A percentile compares a stretch with the other conserved stretches of the same genome.
These are phyloP conservation scores for Zea mays DNA, from an alignment of 176 grass and related monocot genomes.

Conservation along the genomic window DNA sequence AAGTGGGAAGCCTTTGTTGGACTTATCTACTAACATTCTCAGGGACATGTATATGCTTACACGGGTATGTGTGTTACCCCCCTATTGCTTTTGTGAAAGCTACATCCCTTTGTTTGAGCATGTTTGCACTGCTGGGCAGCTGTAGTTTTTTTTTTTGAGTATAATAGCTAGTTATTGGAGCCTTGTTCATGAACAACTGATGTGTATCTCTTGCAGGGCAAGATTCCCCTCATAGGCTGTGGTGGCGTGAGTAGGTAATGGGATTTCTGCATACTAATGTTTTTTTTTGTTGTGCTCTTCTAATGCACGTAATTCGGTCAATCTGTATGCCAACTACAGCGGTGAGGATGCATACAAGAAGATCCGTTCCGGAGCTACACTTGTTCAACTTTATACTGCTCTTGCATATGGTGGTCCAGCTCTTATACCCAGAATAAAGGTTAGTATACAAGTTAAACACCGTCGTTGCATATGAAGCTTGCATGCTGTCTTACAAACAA, in stretches of 20 bases:
- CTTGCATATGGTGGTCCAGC: conserved; percentile 89
- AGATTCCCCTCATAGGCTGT: conserved; percentile 86
- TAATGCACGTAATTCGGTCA: conserved; percentile 28
- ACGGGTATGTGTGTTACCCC: conserved; percentile 46
- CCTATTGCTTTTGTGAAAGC: conserved; percentile 22
- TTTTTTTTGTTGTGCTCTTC: too few relatives aligned
- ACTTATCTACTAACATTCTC: conserved; percentile 75
- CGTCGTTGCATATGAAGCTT: conserved; percentile 13
- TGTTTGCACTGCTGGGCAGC: conserved; percentile 20
- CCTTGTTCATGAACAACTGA: conserved; percentile 14
- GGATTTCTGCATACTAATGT: conserved; percentile 15
- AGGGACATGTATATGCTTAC: conserved; percentile 95
- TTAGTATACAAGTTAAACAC: conserved; percentile 30
- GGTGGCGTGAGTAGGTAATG: conserved; percentile 87
- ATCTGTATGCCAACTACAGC: conserved; percentile 42
- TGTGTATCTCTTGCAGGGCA: conserved; percentile 63
- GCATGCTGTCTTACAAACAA: not conserved
- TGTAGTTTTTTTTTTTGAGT: conserved; percentile 29
- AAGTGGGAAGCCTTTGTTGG: conserved; percentile 95
- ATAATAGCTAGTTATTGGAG: not conserved
- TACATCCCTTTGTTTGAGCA: conserved; percentile 17
- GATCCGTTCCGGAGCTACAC: conserved; percentile 83
- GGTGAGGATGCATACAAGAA: conserved; percentile 99
- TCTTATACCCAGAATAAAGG: conserved; percentile 93
- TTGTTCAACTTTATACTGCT: conserved; percentile 90